These are phyloP conservation scores for Myriosclerotinia duriaeana DNA, from an alignment of 2,329 filamentous ascomycete species.

Conservation along the genomic window DNA sequence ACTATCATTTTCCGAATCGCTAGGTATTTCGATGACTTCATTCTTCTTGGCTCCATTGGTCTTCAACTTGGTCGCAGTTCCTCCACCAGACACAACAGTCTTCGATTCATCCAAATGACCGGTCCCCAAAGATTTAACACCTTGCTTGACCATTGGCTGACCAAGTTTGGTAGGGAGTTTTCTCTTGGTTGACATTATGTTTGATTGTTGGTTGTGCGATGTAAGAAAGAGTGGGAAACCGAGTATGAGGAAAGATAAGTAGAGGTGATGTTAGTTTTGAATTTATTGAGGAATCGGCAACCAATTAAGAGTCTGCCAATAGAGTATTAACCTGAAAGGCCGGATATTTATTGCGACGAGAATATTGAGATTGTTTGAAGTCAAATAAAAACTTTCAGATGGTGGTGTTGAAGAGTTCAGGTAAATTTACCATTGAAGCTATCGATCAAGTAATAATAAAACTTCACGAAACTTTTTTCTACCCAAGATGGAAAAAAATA, in stretches of 20 bases:
- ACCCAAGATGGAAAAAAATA: conserved; percentile 21
- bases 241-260: not conserved
- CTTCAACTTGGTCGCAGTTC: conserved; percentile 31
- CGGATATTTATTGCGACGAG: not conserved
- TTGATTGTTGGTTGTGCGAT: not conserved
- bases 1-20: conserved; percentile 50
- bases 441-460: conserved; percentile 19
- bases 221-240: not conserved
- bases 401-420: conserved; percentile 15
- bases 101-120: conserved; percentile 58
- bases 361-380: not conserved
- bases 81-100: conserved; percentile 50
- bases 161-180: conserved; percentile 59
- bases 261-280: not conserved
- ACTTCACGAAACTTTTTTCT: conserved; percentile 19
- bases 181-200: conserved; percentile 58
- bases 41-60: conserved; percentile 28
- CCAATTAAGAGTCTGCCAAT: not conserved
- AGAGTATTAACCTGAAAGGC: not conserved
- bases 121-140: conserved; percentile 52
- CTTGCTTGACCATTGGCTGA: conserved; percentile 54
- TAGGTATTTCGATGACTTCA: conserved; percentile 56
- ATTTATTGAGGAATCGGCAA: not conserved
- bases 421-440: conserved; percentile 11
- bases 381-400: not conserved